Evolutionary conservation across 768 basidiomycete species (phyloP).

Genomic region (Hypholoma fasciculare): DNA sequence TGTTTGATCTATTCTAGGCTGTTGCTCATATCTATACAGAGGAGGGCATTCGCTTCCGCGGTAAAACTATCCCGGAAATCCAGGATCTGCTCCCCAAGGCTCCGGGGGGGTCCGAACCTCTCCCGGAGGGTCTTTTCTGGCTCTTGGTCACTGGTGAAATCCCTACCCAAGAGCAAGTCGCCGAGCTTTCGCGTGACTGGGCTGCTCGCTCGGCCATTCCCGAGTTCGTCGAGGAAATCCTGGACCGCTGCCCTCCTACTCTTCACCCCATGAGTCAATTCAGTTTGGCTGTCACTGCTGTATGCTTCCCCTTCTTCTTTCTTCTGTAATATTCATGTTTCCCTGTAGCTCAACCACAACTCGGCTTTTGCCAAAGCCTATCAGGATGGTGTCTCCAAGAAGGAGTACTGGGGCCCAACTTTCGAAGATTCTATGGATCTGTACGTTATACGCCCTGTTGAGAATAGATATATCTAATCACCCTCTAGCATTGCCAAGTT

Average conservation of each 20-base stretch:
- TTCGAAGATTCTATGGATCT: slow-evolving; percentile 91
- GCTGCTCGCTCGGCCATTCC: slow-evolving; percentile 90
- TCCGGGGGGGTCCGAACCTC: slow-evolving; percentile 83
- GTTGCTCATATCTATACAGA: slow-evolving; percentile 41
- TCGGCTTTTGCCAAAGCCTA: slow-evolving; percentile 97
- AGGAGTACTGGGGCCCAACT: slow-evolving; percentile 95
- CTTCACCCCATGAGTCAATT: slow-evolving; percentile 99
- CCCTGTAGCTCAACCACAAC: slow-evolving; percentile 79
- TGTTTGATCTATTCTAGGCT: neutral
- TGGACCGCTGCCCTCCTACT: slow-evolving; percentile 91
- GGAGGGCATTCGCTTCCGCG: slow-evolving; percentile 98
- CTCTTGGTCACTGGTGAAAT: slow-evolving; percentile 93
- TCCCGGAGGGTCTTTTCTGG: slow-evolving; percentile 96
- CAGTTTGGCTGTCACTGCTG: slow-evolving; percentile 92
- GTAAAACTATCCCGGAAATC: slow-evolving; percentile 91
- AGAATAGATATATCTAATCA: slow-evolving; percentile 2
- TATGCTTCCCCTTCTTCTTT: slow-evolving; percentile 30
- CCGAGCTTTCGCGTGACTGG: slow-evolving; percentile 89
- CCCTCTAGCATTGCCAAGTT: slow-evolving; percentile 87
- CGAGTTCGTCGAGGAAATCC: slow-evolving; percentile 93
- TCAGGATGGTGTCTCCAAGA: slow-evolving; percentile 88
- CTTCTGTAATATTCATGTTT: neutral
- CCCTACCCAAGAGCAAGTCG: slow-evolving; percentile 87
- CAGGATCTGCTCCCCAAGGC: slow-evolving; percentile 88
- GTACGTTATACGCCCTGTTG: slow-evolving; percentile 34